Base-by-base conservation (phyloP, 2,329 filamentous ascomycete species). In the Alternaria metachromatica region DNA sequence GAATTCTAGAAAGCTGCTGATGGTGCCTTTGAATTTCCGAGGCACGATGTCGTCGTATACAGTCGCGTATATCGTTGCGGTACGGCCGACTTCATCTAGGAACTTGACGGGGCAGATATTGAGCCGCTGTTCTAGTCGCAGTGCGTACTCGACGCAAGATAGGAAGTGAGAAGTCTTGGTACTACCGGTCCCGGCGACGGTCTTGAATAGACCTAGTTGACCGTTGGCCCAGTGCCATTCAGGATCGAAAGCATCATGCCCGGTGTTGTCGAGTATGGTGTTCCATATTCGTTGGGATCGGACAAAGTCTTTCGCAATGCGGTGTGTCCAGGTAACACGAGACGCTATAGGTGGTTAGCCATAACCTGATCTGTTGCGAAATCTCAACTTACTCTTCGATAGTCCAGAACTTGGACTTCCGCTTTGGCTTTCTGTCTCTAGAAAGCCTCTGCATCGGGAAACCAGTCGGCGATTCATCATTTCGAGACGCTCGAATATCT, bases 301-400 rank as follows among this genome's bases (percentile, higher is more conserved):
- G 6, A 68, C 10, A 50, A 66, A 72, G 30, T 72, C 64, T n/a
- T 57, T 49, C 2, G 61, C 70, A 12, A 61, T 69, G 6, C 65
- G 57, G 46, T 72, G 66, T 9, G 68, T 30, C 41, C 64, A 68
- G 6, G 26, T 21, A 6, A 70, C 57, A 6, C n/a, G 21, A 26
- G 44, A 28, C 4, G 25, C 58, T 46, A 8, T 6, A 30, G 3
- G 13, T 26, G 9, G 15, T 49, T 9, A 55, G 21, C 13, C 25
- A 41, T 23, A 3, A 21, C 13, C 13, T 0, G 21, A 28, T 21
- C 6, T n/a, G 18, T 18, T 1, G 25, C 12, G 26, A 1, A 10
- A 37, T 1, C 3, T 5, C 8, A 13, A 2, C 18, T 1, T 48
- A 54, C 50, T 3, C 15, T 33, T 41, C 1, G 37, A 41, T 0